Conservation (phyloP, 176 grass and related monocot species). For the Eragrostis nindensis region DNA sequence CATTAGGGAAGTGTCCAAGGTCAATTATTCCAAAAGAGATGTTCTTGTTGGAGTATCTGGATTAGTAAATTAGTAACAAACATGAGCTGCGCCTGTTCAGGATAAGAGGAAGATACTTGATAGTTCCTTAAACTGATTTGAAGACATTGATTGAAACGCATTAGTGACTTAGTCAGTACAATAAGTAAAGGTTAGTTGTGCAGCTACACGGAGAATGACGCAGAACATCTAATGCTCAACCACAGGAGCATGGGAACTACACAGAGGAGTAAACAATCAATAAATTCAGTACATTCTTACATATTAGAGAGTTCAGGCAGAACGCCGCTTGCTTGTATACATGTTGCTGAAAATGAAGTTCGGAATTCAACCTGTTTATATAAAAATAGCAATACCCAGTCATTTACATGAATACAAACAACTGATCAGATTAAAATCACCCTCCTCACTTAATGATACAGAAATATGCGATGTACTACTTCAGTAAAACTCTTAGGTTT, state of each 20-base stretch:
- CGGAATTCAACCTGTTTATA: constrained; percentile 88
- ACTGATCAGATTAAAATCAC: neutral
- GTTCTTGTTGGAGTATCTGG: constrained; percentile 90
- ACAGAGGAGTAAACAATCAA: constrained; percentile 9
- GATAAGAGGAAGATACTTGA: constrained; percentile 14
- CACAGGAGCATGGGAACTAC: neutral
- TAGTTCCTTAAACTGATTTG: constrained; percentile 31
- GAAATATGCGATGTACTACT: neutral
- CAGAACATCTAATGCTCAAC: neutral
- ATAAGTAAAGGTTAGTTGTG: constrained; percentile 16
- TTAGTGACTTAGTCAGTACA: constrained; percentile 17
- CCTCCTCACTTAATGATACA: neutral
- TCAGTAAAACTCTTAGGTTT: neutral
- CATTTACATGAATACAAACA: neutral
- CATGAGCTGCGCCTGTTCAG: constrained; percentile 21
- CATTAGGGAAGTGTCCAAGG: constrained; percentile 99
- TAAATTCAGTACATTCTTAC: constrained; percentile 54
- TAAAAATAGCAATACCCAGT: constrained; percentile 13
- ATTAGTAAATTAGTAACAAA: constrained; percentile 30
- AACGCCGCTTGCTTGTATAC: constrained; percentile 71
- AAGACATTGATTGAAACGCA: constrained; percentile 28
- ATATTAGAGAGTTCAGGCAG: constrained; percentile 85
- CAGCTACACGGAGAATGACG: constrained; percentile 1
- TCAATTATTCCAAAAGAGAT: constrained; percentile 96
- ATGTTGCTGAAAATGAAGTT: constrained; percentile 75